These are phyloP conservation scores for Coniochaeta sp. DNA, from an alignment of 2,329 filamentous ascomycete species.

Conservation along the genomic window DNA sequence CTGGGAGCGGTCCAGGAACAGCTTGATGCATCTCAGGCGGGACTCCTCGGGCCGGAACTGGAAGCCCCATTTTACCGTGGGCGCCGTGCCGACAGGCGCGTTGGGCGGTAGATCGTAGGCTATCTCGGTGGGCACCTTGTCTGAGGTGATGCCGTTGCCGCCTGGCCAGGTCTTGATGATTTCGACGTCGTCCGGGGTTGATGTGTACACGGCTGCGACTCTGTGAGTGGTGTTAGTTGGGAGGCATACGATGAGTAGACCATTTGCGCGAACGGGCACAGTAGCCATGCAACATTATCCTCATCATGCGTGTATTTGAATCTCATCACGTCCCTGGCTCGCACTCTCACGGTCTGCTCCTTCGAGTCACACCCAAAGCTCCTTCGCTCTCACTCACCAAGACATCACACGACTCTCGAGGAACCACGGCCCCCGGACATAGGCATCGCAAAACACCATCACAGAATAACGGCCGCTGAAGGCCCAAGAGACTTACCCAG, in stretches of 20 bases:
- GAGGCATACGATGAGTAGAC: too few relatives aligned
- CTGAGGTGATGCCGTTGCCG: slow-evolving; percentile 77
- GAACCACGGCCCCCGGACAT: not conserved
- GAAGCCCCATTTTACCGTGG: slow-evolving; percentile 68
- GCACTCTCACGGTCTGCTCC: not conserved
- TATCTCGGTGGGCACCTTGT: slow-evolving; percentile 79
- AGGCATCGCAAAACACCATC: not conserved
- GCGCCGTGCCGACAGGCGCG: slow-evolving; percentile 28
- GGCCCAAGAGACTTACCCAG: slow-evolving; percentile 48
- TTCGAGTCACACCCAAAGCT: not conserved
- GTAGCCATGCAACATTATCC: too few relatives aligned
- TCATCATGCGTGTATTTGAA: too few relatives aligned
- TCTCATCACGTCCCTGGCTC: too few relatives aligned
- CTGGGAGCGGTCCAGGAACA: slow-evolving; percentile 74
- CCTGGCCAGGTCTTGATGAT: slow-evolving; percentile 83
- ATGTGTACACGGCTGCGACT: slow-evolving; percentile 66
- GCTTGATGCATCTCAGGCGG: slow-evolving; percentile 73
- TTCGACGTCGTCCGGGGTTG: slow-evolving; percentile 70
- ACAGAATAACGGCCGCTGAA: not conserved
- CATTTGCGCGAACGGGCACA: too few relatives aligned
- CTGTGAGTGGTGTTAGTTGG: slow-evolving; percentile 23
- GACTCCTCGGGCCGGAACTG: slow-evolving; percentile 73
- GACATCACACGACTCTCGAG: too few relatives aligned
- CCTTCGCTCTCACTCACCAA: too few relatives aligned
- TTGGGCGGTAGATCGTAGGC: slow-evolving; percentile 42